phyloP scores from a whole-genome alignment of 1,139 yeast genomes.

The Magnusiomyces tetraspermus region DNA sequence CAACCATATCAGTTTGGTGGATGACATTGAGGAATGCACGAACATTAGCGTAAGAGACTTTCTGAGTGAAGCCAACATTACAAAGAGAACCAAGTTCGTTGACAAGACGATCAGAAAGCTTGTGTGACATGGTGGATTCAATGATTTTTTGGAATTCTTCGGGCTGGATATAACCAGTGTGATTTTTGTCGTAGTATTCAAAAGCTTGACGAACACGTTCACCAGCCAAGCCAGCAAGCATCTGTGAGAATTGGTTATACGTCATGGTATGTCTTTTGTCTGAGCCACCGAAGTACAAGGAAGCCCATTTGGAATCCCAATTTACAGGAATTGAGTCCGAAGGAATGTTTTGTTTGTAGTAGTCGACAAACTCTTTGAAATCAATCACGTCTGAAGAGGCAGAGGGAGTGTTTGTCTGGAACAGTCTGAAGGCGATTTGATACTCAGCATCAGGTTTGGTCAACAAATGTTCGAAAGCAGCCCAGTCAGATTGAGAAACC shows the following conservation, averaged over 20 bases:
- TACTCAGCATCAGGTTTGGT: slow-evolving; percentile 41
- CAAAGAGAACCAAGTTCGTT: slow-evolving; percentile 34
- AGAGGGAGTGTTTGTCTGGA: slow-evolving; percentile 25
- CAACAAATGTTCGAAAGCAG: slow-evolving; percentile 33
- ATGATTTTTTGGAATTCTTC: slow-evolving; percentile 36
- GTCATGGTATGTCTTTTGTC: slow-evolving; percentile 34
- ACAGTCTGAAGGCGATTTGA: slow-evolving; percentile 38
- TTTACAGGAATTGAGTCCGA: slow-evolving; percentile 35
- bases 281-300: slow-evolving; percentile 35
- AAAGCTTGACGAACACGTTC: slow-evolving; percentile 42
- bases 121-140: slow-evolving; percentile 34
- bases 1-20: slow-evolving; percentile 37
- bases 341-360: slow-evolving; percentile 26
- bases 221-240: slow-evolving; percentile 38
- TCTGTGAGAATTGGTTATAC: slow-evolving; percentile 38
- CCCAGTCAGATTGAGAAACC: slow-evolving; percentile 36
- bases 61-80: slow-evolving; percentile 28
- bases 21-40: slow-evolving; percentile 39
- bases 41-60: slow-evolving; percentile 37
- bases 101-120: slow-evolving; percentile 35
- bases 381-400: slow-evolving; percentile 31
- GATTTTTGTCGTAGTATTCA: slow-evolving; percentile 30
- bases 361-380: slow-evolving; percentile 34
- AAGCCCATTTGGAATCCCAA: slow-evolving; percentile 38
- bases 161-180: slow-evolving; percentile 36